Evolutionary conservation across 1,284 basidiomycete genomes (phyloP), one percentile per base, ranked within the genome.

Genomic region (Agroathelia rolfsii): DNA sequence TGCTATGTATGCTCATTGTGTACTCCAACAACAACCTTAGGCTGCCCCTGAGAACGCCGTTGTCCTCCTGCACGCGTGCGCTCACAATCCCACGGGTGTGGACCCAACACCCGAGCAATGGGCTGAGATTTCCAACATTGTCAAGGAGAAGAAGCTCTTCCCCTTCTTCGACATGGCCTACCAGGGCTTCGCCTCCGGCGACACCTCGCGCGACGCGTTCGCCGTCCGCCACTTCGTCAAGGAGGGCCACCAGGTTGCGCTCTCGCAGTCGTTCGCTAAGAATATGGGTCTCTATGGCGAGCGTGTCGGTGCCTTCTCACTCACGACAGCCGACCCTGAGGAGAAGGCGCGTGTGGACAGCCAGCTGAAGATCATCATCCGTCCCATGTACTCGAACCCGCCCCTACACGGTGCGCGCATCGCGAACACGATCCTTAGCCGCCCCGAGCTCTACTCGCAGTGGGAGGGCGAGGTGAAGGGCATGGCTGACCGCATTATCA

Each of bases 231-330:
- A 95, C 66, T 98, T 99, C 61, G 87, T 95, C 35, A 66, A 77
- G 29, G 65, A 89, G 55, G 87, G 88, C 24, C 88, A 92, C 61
- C 82, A 87, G 50, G 62, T 92, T 43, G 83, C 87, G 10, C 72
- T 92, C 28, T 68, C 80, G 40, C 95, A 99, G 61, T 92, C 87
- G 34, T 99, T 97, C 59, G 95, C 95, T 35, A 99, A 99, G 73
- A 99, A 98, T 69, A 94, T 96, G 73, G 94, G 95, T 40, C 72
- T 98, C 24, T 98, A 98, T 58, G 95, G 93, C 44, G 93, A 96
- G 62, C 87, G 93, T 53, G 87, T 89, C 38, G 93, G 93, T 13
- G 83, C 87, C n/a, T 89, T 98, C 72, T 92, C 88, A 14, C 58
- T 96, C 47, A 77, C 83, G 32, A 76, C 76, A 28, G 57, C 61